These are phyloP conservation scores for Penicillium vulpinum DNA, from an alignment of 2,329 filamentous ascomycete genomes.

Conservation along the genomic window DNA sequence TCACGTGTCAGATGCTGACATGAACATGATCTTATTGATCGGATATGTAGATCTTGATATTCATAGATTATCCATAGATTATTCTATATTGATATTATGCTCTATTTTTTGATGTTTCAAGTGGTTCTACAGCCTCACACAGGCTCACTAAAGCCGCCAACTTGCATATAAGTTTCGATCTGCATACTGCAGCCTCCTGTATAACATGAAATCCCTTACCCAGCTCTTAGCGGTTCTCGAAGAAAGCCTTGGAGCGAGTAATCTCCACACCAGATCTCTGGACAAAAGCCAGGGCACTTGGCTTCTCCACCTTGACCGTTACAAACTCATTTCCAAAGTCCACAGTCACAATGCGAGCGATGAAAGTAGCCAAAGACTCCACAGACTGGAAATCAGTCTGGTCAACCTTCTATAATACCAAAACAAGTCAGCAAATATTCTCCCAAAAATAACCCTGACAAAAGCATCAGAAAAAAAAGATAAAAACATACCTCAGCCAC, in stretches of 20 bases:
- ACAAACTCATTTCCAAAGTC: slow-evolving; percentile 48
- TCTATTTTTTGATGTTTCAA: background rate
- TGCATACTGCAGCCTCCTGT: slow-evolving; percentile 1
- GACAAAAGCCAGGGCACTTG: slow-evolving; percentile 52
- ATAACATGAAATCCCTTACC: background rate
- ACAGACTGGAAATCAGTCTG: slow-evolving; percentile 52
- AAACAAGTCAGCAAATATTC: slow-evolving; percentile 12
- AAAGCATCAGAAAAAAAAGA: background rate
- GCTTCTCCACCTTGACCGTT: slow-evolving; percentile 52
- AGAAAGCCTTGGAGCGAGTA: slow-evolving; percentile 48
- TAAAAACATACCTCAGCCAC: slow-evolving; percentile 40
- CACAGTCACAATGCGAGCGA: slow-evolving; percentile 49
- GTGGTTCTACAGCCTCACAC: background rate
- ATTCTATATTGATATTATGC: background rate
- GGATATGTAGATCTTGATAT: background rate
- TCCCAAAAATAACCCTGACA: background rate
- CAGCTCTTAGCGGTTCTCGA: slow-evolving; percentile 27
- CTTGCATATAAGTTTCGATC: background rate
- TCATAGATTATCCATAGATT: background rate
- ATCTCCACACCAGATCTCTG: slow-evolving; percentile 52
- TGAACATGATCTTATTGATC: slow-evolving; percentile 5
- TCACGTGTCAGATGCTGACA: slow-evolving; percentile 22
- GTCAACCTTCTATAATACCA: slow-evolving; percentile 44
- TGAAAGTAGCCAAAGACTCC: slow-evolving; percentile 52
- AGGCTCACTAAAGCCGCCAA: background rate